Conservation (phyloP, 345 rosid genomes). For the Syzygium aqueum region DNA sequence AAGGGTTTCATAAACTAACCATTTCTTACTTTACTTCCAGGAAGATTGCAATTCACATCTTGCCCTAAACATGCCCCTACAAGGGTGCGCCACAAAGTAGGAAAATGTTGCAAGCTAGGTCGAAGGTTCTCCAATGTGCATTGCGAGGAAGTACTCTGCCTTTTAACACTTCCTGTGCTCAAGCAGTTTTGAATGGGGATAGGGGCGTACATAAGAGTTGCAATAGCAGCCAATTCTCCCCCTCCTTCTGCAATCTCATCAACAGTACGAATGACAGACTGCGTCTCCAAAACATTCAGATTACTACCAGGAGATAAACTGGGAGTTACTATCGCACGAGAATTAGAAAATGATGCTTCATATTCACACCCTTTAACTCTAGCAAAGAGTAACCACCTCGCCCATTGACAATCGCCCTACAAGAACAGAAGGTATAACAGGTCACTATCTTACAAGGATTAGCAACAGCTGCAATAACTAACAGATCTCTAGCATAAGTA, state of each 20-base stretch:
- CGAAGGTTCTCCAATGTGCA: slow-evolving; percentile 88
- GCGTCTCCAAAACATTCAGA: slow-evolving; percentile 41
- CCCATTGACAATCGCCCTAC: slow-evolving; percentile 98
- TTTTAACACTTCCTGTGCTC: slow-evolving; percentile 66
- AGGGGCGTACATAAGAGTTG: slow-evolving; percentile 83
- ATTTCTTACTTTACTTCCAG: slow-evolving; percentile 39
- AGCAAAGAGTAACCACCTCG: slow-evolving; percentile 87
- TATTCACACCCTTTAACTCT: slow-evolving; percentile 81
- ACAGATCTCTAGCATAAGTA: background rate
- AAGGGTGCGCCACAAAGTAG: slow-evolving; percentile 83
- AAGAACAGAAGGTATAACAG: slow-evolving; percentile 11
- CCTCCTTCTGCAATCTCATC: slow-evolving; percentile 98
- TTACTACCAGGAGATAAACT: slow-evolving; percentile 34
- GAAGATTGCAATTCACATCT: slow-evolving; percentile 44
- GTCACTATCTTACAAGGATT: background rate
- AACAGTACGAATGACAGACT: slow-evolving; percentile 64
- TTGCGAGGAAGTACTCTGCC: slow-evolving; percentile 77
- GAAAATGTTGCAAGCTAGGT: slow-evolving; percentile 67
- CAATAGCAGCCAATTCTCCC: slow-evolving; percentile 93
- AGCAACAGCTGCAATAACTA: background rate
- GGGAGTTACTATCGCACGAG: slow-evolving; percentile 62
- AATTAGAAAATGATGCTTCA: slow-evolving; percentile 91
- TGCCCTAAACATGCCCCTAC: slow-evolving; percentile 67
- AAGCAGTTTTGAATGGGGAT: slow-evolving; percentile 66
- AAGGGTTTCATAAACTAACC: slow-evolving; percentile 35